Percentiles rank a stretch among this genome's conserved stretches.
phyloP scores from a whole-genome alignment of 2,329 filamentous ascomycete genomes.

The Penicillium sp. region DNA sequence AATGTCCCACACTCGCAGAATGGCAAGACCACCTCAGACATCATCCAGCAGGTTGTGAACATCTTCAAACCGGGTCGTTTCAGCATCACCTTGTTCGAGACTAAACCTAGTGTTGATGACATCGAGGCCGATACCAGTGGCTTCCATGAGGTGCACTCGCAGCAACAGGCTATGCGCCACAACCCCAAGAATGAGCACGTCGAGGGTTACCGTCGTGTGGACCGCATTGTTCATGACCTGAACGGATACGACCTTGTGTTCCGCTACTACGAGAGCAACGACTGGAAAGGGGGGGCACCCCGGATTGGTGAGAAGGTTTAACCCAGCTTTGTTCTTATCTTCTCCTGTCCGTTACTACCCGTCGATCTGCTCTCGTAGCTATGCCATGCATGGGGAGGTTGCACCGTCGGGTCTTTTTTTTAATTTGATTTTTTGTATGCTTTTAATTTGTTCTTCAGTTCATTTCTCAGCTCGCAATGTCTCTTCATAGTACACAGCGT shows the following conservation, averaged over 20 bases:
- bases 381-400: background rate
- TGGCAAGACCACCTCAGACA: constrained; percentile 82
- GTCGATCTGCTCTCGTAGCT: constrained; percentile 7
- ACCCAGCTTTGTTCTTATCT: constrained; percentile 2
- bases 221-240: constrained; percentile 94
- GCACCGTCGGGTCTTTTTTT: background rate
- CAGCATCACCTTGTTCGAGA: constrained; percentile 94
- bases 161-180: constrained; percentile 46
- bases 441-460: background rate
- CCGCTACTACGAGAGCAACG: constrained; percentile 90
- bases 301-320: constrained; percentile 56
- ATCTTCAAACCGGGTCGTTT: constrained; percentile 99
- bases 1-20: constrained; percentile 90
- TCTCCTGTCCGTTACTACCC: constrained; percentile 15
- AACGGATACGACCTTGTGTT: constrained; percentile 98
- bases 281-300: constrained; percentile 67
- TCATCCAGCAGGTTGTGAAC: constrained; percentile 87
- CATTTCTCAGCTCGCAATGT: constrained; percentile 8
- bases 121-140: constrained; percentile 28
- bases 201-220: constrained; percentile 81
- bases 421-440: background rate
- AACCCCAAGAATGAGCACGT: constrained; percentile 69
- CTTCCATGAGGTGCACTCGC: constrained; percentile 38
- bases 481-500: constrained; percentile 22
- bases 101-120: constrained; percentile 60